Conservation (phyloP, 2,329 filamentous ascomycete genomes). For the Calonectria honghensis region DNA sequence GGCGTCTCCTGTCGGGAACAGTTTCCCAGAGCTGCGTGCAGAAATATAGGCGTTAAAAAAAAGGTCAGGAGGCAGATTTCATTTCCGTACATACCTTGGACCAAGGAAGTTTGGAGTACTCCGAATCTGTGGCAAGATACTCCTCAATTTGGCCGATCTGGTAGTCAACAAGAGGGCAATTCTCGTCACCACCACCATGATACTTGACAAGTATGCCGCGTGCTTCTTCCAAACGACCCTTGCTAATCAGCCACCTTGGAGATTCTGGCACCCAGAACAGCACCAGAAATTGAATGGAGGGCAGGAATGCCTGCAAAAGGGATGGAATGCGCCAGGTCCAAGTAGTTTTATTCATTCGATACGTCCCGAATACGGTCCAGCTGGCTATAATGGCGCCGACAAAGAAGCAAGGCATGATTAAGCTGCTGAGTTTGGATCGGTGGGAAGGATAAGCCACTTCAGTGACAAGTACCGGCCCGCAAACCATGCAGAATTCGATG, state of each 20-base stretch:
- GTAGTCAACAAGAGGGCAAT: constrained; percentile 16
- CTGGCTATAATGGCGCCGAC: constrained; percentile 19
- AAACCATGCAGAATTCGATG: constrained; percentile 50
- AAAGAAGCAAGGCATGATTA: constrained; percentile 54
- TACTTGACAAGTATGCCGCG: neutral
- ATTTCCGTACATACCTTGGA: neutral
- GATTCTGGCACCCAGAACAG: constrained; percentile 40
- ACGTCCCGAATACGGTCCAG: constrained; percentile 32
- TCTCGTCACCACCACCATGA: constrained; percentile 16
- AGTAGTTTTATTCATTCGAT: constrained; percentile 13
- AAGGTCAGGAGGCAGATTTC: neutral
- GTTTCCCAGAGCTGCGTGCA: constrained; percentile 6
- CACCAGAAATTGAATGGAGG: constrained; percentile 9
- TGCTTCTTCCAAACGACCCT: neutral
- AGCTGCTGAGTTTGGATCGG: constrained; percentile 53
- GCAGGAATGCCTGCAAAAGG: constrained; percentile 16
- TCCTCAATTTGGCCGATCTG: constrained; percentile 4
- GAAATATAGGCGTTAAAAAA: neutral
- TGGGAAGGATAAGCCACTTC: constrained; percentile 58
- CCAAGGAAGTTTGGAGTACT: neutral
- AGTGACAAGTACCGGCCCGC: constrained; percentile 55
- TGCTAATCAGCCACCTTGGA: constrained; percentile 19
- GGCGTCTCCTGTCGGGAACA: neutral
- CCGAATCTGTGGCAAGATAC: neutral
- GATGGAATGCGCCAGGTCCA: constrained; percentile 36